Evolutionary conservation across 352 stramenopile genomes (phyloP).

Genomic region (Pythium sukuiense): DNA sequence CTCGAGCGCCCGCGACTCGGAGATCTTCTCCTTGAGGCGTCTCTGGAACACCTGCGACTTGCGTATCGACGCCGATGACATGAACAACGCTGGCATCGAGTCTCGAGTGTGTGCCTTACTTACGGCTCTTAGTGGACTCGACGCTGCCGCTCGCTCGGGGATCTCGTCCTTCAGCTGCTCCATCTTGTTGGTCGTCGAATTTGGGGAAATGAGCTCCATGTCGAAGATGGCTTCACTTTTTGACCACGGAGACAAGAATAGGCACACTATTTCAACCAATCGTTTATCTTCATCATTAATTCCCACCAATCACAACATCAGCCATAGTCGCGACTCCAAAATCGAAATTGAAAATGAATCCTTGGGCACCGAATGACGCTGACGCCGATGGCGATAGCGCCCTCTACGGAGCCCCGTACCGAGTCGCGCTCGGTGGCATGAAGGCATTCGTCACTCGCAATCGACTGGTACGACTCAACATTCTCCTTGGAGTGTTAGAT

Average conservation of each 20-base stretch:
- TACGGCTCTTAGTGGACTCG: background rate
- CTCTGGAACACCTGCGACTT: conserved; percentile 48
- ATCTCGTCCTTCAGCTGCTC: background rate
- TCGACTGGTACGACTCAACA: conserved; percentile 23
- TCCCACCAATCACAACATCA: conserved; percentile 25
- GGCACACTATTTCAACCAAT: conserved; percentile 4
- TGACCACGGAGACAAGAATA: conserved; percentile 13
- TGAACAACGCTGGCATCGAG: background rate
- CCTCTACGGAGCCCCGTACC: conserved; percentile 12
- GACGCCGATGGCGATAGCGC: conserved; percentile 11
- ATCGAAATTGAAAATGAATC: conserved; percentile 31
- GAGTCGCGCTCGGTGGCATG: conserved; percentile 36
- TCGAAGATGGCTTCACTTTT: conserved; percentile 24
- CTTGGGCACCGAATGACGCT: conserved; percentile 27
- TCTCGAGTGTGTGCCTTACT: background rate
- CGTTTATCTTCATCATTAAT: background rate
- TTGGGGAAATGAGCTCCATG: background rate
- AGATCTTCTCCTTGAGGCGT: conserved; percentile 59
- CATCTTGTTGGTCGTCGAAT: background rate
- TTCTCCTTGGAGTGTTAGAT: background rate
- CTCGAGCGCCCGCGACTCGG: conserved; percentile 67
- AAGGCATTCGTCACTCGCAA: conserved; percentile 43
- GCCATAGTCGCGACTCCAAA: background rate
- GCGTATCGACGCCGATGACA: conserved; percentile 12
- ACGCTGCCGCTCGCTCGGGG: background rate